A percentile compares a stretch with the other conserved stretches of the same genome.
phyloP scores from a whole-genome alignment of 345 rosid genomes.

The Camelina sativa region DNA sequence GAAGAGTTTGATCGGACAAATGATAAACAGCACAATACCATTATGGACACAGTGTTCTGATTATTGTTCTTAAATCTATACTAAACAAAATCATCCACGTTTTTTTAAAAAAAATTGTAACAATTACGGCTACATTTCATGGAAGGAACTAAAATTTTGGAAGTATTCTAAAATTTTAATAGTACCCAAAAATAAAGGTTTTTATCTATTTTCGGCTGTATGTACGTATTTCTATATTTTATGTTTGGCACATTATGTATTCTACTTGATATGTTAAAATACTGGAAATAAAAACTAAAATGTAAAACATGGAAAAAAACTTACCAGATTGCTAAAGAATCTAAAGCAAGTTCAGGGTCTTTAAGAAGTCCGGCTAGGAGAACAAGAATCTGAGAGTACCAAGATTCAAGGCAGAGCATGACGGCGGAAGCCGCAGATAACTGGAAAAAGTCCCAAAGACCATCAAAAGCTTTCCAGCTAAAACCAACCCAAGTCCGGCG shows the following conservation, averaged over 20 bases:
- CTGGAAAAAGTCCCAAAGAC: slow-evolving; percentile 55
- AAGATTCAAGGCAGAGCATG: slow-evolving; percentile 65
- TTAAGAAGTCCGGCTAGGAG: slow-evolving; percentile 66
- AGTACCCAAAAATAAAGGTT: neutral
- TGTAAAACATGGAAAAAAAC: neutral
- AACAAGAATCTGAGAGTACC: slow-evolving; percentile 65
- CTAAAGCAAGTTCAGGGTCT: slow-evolving; percentile 61
- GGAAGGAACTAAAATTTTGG: neutral
- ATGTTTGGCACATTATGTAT: neutral
- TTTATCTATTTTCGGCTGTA: neutral
- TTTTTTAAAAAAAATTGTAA: neutral
- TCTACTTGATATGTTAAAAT: neutral
- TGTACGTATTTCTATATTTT: neutral
- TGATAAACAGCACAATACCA: neutral
- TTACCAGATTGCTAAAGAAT: slow-evolving; percentile 64
- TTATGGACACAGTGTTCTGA: neutral
- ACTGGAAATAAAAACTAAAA: neutral
- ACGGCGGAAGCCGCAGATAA: slow-evolving; percentile 68
- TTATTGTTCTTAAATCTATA: too few species aligned
- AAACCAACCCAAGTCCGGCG: slow-evolving; percentile 61
- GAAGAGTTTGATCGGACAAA: slow-evolving; percentile 12
- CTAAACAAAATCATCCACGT: neutral
- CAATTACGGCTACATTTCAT: neutral
- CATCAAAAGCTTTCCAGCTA: slow-evolving; percentile 57
- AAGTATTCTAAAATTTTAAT: neutral